Percentiles rank a stretch among this genome's conserved stretches.
Conservation (phyloP, 331 rosid genomes). For the Prunus yedoensis region DNA sequence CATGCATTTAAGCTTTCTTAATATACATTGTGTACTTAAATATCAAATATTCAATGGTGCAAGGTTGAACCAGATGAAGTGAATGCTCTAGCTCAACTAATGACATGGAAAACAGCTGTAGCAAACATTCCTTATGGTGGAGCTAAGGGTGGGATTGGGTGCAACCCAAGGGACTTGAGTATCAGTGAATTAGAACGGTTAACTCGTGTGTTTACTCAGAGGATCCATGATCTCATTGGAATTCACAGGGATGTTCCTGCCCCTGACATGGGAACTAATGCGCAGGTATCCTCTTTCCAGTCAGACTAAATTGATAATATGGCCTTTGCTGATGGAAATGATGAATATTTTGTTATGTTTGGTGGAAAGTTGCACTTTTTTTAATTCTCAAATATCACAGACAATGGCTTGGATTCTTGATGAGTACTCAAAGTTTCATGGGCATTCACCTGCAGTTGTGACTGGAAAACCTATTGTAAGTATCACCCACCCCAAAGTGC, state of each 20-base stretch:
- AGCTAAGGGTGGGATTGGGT: slow-evolving; percentile 91
- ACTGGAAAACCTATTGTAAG: slow-evolving; percentile 88
- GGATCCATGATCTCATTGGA: slow-evolving; percentile 86
- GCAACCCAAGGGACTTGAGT: slow-evolving; percentile 77
- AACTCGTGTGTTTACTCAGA: slow-evolving; percentile 90
- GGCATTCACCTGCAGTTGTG: slow-evolving; percentile 86
- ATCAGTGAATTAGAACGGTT: slow-evolving; percentile 77
- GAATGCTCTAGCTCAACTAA: slow-evolving; percentile 84
- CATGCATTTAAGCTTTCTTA: not conserved
- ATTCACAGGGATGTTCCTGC: slow-evolving; percentile 83
- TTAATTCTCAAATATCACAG: slow-evolving; percentile 30
- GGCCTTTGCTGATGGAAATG: not conserved
- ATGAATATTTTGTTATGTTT: not conserved
- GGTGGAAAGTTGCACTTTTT: not conserved
- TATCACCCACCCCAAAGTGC: not conserved
- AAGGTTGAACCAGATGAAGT: slow-evolving; percentile 89
- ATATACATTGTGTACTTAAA: slow-evolving; percentile 1
- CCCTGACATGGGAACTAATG: slow-evolving; percentile 87
- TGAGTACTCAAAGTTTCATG: slow-evolving; percentile 91
- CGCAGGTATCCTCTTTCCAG: slow-evolving; percentile 47
- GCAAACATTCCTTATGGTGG: slow-evolving; percentile 89
- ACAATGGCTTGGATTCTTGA: slow-evolving; percentile 97
- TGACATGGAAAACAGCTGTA: slow-evolving; percentile 95
- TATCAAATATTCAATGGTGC: slow-evolving; percentile 9
- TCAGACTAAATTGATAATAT: not conserved